A percentile compares a stretch with the other conserved stretches of the same genome.
Evolutionary conservation across 164 flowering plant species (phyloP).

Genomic region (Protea cynaroides): DNA sequence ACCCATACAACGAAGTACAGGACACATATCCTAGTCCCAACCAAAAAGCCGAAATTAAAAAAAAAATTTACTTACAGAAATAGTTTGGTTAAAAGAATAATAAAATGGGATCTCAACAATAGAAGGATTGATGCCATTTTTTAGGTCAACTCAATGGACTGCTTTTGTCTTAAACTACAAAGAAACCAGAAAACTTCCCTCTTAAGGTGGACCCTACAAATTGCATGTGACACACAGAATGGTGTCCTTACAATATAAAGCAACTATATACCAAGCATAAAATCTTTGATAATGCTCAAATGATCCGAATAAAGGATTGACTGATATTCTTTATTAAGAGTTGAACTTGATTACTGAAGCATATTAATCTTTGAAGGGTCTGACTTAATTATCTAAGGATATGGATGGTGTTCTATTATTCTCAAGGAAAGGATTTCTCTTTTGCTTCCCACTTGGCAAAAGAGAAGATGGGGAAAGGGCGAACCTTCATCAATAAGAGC

Average conservation of each 20-base stretch:
- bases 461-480: constrained; percentile 23
- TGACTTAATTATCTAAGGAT: constrained; percentile 21
- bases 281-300: no score
- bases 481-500: constrained; percentile 24
- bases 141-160: constrained; percentile 14
- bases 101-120: constrained; percentile 1
- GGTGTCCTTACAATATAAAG: no score
- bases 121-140: constrained; percentile 1
- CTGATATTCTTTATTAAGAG: no score
- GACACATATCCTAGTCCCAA: no score
- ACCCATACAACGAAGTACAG: no score
- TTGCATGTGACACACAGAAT: no score
- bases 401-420: constrained; percentile 18
- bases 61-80: no score
- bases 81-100: constrained; percentile 9
- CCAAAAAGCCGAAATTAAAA: no score
- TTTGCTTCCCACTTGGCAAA: constrained; percentile 48
- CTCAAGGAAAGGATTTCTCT: constrained; percentile 51
- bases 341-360: no score
- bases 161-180: neutral
- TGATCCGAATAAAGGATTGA: no score
- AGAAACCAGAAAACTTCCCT: neutral
- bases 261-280: no score
- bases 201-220: no score
- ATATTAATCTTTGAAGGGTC: constrained; percentile 6